phyloP scores from a whole-genome alignment of 176 grass and related monocot species.

The Triticum monococcum region DNA sequence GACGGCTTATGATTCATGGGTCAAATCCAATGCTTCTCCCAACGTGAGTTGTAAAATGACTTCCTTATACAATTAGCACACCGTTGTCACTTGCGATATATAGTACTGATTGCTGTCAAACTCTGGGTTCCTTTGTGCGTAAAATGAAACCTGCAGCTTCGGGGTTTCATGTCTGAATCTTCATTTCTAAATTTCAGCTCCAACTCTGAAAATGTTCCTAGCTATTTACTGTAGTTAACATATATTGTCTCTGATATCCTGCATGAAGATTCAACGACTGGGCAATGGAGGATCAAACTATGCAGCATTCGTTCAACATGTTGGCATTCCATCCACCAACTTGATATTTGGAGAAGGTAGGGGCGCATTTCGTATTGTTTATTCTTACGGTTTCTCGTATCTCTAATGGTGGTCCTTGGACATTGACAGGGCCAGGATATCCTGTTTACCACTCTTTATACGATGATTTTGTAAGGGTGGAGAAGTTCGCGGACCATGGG shows the following conservation, averaged over 20 bases:
- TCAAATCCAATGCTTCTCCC: conserved; percentile 37
- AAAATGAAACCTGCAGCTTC: neutral
- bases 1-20: conserved; percentile 68
- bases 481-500: conserved; percentile 79
- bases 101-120: neutral
- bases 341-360: conserved; percentile 80
- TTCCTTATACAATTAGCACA: neutral
- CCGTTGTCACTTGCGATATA: neutral
- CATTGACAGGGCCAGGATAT: conserved; percentile 46
- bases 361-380: neutral
- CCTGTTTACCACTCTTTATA: conserved; percentile 89
- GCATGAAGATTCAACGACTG: conserved; percentile 66
- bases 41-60: conserved; percentile 46
- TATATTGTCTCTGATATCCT: neutral
- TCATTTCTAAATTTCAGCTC: neutral
- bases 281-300: conserved; percentile 71
- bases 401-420: neutral
- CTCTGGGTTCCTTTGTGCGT: neutral
- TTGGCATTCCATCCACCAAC: conserved; percentile 69
- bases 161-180: neutral
- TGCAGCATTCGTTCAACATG: conserved; percentile 74
- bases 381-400: neutral
- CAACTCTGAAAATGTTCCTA: neutral
- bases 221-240: neutral
- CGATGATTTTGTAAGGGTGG: conserved; percentile 85